Evolutionary conservation across 2,329 filamentous ascomycete species (phyloP), one percentile per base, ranked within the genome.

Genomic region (Fusarium veterinarium): DNA sequence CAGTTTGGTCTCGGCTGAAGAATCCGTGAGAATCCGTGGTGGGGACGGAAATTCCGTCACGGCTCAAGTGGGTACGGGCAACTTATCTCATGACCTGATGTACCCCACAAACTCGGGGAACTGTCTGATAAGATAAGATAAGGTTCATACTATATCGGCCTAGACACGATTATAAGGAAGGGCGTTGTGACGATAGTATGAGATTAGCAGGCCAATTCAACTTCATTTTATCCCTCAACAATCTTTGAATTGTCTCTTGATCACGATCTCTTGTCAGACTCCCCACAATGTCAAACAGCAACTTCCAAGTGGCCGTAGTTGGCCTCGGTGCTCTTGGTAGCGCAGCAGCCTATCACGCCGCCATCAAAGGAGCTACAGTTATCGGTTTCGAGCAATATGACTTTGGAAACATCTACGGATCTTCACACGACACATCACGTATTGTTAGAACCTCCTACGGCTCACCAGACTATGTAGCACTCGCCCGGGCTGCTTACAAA

Each of bases 381-480:
- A 72, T 77, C 11, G 73, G 60, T 3, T 77, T 77, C 14, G 75
- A 77, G 20, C 76, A 77, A 16, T 77, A 75, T 28, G 76, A 77
- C 33, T 65, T 77, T 23, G 76, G 76, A 1, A 67, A 77, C 16
- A 61, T 77, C 6, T 71, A 69, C 20, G 76, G 76, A 25, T 74
- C 76, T 3, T 77, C 76, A 0, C 71, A 75, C 41, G 76, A 77
- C n/a, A 77, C 76, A 1, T 77, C 76, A 0, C 71, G 76, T 3
- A 78, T 77, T 6, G 62, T 77, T 12, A 68, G 76, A 16, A 77
- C 71, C 1, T 77, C 76, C 0, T 76, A 77, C 12, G 69, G 71
- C 3, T 59, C 70, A 4, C 71, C 76, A 8, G 69, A 78, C 20
- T 76, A 78, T 16, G 76, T 77, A 0, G 65, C 75, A 0, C 72